Conservation (phyloP, 1,284 basidiomycete genomes). For the Cystobasidium pallidum region DNA sequence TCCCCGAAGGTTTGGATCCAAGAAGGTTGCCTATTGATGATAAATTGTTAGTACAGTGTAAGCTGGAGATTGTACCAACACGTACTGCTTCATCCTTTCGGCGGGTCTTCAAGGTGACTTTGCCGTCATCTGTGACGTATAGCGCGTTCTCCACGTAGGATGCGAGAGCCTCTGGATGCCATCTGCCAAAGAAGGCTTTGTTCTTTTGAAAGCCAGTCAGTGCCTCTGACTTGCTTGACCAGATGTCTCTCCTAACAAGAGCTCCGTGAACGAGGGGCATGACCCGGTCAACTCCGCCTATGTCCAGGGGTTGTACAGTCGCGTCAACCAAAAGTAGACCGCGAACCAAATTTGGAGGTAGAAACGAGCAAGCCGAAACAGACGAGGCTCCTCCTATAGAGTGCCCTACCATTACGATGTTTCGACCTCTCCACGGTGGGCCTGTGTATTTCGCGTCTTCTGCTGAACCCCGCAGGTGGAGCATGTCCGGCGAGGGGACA, state of each 20-base stretch:
- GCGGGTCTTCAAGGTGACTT: constrained; percentile 7
- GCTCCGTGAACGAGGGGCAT: constrained; percentile 59
- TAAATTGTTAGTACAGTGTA: not conserved
- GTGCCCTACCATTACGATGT: constrained; percentile 72
- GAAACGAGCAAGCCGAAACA: constrained; percentile 56
- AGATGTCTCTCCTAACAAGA: constrained; percentile 47
- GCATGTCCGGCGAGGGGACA: constrained; percentile 8
- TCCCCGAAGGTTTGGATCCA: constrained; percentile 26
- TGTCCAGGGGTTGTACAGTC: constrained; percentile 61
- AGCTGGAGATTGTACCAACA: not conserved
- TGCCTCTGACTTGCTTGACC: constrained; percentile 65
- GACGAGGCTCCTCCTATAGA: constrained; percentile 71
- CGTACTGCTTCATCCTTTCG: constrained; percentile 20
- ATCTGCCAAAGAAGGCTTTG: constrained; percentile 70
- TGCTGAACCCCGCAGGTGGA: not conserved
- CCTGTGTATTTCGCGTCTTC: constrained; percentile 56
- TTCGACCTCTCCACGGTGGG: constrained; percentile 46
- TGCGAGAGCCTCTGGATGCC: constrained; percentile 70
- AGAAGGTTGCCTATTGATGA: constrained; percentile 10
- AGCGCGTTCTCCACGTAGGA: constrained; percentile 19
- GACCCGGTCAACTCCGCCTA: constrained; percentile 51
- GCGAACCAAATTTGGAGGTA: constrained; percentile 68
- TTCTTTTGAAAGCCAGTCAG: constrained; percentile 62
- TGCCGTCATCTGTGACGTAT: constrained; percentile 5
- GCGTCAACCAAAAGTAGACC: constrained; percentile 80